Conservation (phyloP, 345 rosid genomes). For the Litchi chinensis region DNA sequence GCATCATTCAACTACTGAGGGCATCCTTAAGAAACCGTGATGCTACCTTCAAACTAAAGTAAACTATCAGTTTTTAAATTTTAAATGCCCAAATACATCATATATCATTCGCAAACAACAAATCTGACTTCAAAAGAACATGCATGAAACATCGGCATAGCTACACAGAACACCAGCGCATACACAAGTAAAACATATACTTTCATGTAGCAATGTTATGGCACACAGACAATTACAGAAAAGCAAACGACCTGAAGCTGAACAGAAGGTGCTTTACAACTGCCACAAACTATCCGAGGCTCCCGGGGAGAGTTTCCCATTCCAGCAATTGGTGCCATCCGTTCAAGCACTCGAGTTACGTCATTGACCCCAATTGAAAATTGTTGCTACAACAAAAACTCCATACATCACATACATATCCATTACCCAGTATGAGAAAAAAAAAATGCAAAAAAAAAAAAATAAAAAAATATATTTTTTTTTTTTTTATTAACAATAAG, state of each 20-base stretch:
- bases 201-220: background rate
- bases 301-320: slow-evolving; percentile 18
- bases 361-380: slow-evolving; percentile 84
- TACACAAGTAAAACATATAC: background rate
- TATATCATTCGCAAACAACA: background rate
- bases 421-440: slow-evolving; percentile 2
- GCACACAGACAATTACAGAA: background rate
- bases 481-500: background rate
- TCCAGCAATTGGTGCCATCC: slow-evolving; percentile 47
- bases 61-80: background rate
- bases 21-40: background rate
- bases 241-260: slow-evolving; percentile 55
- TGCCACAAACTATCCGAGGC: slow-evolving; percentile 9
- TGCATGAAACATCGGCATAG: background rate
- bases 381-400: slow-evolving; percentile 54
- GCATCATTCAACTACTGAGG: background rate
- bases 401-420: slow-evolving; percentile 7
- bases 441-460: background rate
- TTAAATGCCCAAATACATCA: background rate
- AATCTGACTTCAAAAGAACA: background rate
- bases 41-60: background rate
- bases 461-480: too few relatives aligned
- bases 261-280: slow-evolving; percentile 32
- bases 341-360: slow-evolving; percentile 78
- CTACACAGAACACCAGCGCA: background rate